Conservation (phyloP, 2,329 filamentous ascomycete genomes). For the Botrytis elliptica region DNA sequence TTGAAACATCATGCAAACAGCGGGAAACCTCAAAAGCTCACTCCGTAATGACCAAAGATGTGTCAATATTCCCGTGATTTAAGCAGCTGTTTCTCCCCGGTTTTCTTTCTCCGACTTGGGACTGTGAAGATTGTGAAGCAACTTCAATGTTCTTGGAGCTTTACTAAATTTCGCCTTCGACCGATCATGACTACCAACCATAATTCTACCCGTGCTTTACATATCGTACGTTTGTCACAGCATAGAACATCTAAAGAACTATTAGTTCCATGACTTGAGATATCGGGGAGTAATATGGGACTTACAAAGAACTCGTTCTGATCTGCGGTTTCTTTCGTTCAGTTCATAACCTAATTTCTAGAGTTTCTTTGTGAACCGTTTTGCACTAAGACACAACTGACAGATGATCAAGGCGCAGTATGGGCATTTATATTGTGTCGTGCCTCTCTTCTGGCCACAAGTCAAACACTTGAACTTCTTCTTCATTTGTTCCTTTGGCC, state of each 20-base stretch:
- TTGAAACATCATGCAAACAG: not conserved
- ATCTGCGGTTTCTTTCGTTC: not conserved
- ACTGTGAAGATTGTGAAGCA: not conserved
- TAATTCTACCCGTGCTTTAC: not conserved
- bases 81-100: not conserved
- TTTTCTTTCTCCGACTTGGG: too few relatives aligned
- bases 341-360: not conserved
- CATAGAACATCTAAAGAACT: not conserved
- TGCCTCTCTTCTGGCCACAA: constrained; percentile 27
- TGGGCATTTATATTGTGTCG: constrained; percentile 27
- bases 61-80: not conserved
- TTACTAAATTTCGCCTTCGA: too few relatives aligned
- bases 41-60: not conserved
- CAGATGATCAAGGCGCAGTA: constrained; percentile 25
- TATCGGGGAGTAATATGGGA: not conserved
- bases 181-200: not conserved
- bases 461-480: constrained; percentile 28
- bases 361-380: not conserved
- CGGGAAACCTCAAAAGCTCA: not conserved
- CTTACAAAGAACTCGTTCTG: not conserved
- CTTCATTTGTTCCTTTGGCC: constrained; percentile 25
- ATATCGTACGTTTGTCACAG: not conserved
- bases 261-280: not conserved
- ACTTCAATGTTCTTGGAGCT: not conserved
- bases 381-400: constrained; percentile 22